Evolutionary conservation across 2,329 filamentous ascomycete species (phyloP).

Genomic region (Ophioceras dolichostomum): DNA sequence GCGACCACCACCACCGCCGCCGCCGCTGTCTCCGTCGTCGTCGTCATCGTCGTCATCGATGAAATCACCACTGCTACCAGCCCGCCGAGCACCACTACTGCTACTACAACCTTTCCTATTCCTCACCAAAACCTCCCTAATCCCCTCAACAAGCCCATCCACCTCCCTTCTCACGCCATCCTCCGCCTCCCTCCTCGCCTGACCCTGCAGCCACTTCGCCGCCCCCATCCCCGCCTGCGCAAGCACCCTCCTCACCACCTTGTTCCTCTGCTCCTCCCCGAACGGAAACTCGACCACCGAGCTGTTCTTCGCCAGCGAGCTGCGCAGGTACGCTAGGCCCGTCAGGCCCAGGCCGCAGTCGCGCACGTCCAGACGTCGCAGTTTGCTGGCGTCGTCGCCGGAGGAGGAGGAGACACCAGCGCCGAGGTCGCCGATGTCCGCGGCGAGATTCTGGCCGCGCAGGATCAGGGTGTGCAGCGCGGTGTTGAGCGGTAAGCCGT

Average conservation of each 20-base stretch:
- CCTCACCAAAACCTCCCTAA: constrained; percentile 11
- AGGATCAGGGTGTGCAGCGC: constrained; percentile 34
- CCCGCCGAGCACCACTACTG: neutral
- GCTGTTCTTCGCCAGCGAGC: constrained; percentile 27
- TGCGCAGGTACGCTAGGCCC: constrained; percentile 32
- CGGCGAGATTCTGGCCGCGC: constrained; percentile 41
- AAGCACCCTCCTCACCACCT: constrained; percentile 10
- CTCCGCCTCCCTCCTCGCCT: constrained; percentile 1
- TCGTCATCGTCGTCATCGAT: neutral
- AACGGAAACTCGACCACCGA: constrained; percentile 31
- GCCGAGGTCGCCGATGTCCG: constrained; percentile 38
- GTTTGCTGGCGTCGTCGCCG: constrained; percentile 32
- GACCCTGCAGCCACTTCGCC: constrained; percentile 6
- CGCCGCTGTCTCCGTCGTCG: neutral
- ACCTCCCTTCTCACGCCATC: constrained; percentile 7
- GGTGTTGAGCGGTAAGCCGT: constrained; percentile 16
- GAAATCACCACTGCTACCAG: neutral
- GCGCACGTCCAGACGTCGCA: constrained; percentile 41
- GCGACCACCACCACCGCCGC: neutral
- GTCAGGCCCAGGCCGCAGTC: constrained; percentile 42
- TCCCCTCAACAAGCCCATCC: constrained; percentile 8
- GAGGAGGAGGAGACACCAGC: constrained; percentile 37
- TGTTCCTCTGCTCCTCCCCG: constrained; percentile 12
- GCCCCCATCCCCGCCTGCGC: constrained; percentile 4
- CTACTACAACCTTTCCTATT: constrained; percentile 12